A percentile compares a stretch with the other conserved stretches of the same genome.
These are phyloP conservation scores for Fusarium devonianum DNA, from an alignment of 2,329 filamentous ascomycete genomes.

Conservation along the genomic window DNA sequence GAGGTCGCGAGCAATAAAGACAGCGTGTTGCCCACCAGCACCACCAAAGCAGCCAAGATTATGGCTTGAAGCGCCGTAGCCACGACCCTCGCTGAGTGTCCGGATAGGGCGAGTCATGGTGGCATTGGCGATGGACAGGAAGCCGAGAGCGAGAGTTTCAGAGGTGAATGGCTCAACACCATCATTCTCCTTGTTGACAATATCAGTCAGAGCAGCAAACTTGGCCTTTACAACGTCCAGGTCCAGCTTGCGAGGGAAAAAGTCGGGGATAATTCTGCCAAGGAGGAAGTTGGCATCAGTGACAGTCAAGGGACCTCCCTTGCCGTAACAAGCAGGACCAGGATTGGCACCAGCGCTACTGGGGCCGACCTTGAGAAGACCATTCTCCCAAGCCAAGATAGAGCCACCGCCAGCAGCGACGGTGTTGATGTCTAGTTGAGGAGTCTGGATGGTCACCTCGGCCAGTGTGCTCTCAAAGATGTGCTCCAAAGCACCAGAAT, in stretches of 20 bases:
- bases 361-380: constrained; percentile 74
- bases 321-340: constrained; percentile 75
- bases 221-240: constrained; percentile 48
- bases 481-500: constrained; percentile 73
- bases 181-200: constrained; percentile 38
- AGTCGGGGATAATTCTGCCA: constrained; percentile 65
- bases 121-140: constrained; percentile 77
- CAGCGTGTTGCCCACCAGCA: constrained; percentile 54
- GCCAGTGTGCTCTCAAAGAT: constrained; percentile 77
- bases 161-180: constrained; percentile 27
- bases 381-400: constrained; percentile 71
- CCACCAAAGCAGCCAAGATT: constrained; percentile 45
- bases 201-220: constrained; percentile 51
- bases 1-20: constrained; percentile 52
- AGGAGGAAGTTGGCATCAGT: constrained; percentile 77
- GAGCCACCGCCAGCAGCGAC: constrained; percentile 63
- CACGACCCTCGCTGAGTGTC: constrained; percentile 41
- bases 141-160: constrained; percentile 66
- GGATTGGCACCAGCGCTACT: constrained; percentile 76
- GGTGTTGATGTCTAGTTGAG: constrained; percentile 78
- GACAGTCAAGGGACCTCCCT: constrained; percentile 73
- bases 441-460: constrained; percentile 73
- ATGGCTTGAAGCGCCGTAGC: constrained; percentile 38
- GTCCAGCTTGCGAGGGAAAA: constrained; percentile 63
- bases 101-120: constrained; percentile 76